Evolutionary conservation across 768 basidiomycete species (phyloP).

Genomic region (Boletales sp.): DNA sequence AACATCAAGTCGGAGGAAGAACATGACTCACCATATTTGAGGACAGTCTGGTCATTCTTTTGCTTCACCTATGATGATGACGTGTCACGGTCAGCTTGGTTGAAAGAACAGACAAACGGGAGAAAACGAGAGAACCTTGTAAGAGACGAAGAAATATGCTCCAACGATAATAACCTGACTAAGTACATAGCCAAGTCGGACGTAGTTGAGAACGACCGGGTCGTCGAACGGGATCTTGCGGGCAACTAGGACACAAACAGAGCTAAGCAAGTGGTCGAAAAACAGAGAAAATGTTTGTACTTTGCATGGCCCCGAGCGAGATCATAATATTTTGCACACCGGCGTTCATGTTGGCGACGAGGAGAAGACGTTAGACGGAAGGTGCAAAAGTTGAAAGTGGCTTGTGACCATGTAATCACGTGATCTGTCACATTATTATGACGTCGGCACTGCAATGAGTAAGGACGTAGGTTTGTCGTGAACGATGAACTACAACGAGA

Average conservation of each 20-base stretch:
- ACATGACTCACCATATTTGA: slow-evolving; percentile 80
- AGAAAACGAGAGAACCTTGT: slow-evolving; percentile 44
- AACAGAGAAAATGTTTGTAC: slow-evolving; percentile 32
- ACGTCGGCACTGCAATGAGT: slow-evolving; percentile 13
- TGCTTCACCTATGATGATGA: slow-evolving; percentile 64
- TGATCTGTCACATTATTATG: slow-evolving; percentile 20
- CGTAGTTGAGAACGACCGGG: slow-evolving; percentile 74
- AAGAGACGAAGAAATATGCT: slow-evolving; percentile 77
- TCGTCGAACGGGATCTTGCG: slow-evolving; percentile 89
- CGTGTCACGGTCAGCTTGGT: slow-evolving; percentile 13
- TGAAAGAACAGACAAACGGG: background rate
- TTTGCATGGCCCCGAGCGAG: slow-evolving; percentile 91
- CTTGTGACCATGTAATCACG: slow-evolving; percentile 1
- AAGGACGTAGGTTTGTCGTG: background rate
- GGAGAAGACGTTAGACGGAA: slow-evolving; percentile 12
- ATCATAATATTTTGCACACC: slow-evolving; percentile 80
- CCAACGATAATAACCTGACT: slow-evolving; percentile 69
- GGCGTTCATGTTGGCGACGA: slow-evolving; percentile 55
- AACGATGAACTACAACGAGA: slow-evolving; percentile 40
- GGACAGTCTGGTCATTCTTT: slow-evolving; percentile 93
- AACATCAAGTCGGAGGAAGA: background rate
- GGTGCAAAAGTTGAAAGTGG: slow-evolving; percentile 5
- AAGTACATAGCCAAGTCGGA: slow-evolving; percentile 78
- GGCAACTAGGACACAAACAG: slow-evolving; percentile 56
- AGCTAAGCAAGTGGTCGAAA: background rate